Evolutionary conservation across 1,284 basidiomycete genomes (phyloP).

Genomic region (Cryptococcus sp.): DNA sequence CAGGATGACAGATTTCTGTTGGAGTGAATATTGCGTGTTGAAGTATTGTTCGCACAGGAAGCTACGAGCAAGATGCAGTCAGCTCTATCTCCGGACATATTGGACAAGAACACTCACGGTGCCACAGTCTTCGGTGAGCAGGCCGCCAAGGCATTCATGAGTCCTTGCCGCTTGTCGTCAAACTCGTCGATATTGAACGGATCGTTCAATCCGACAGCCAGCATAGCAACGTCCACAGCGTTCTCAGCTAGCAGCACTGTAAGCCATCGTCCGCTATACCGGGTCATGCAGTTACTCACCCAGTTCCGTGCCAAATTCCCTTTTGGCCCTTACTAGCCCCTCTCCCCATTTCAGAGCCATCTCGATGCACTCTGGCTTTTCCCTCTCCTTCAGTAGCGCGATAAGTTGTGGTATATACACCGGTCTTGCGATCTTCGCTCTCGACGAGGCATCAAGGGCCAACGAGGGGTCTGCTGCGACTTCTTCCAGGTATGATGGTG

Average conservation of each 20-base stretch:
- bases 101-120: conserved; percentile 62
- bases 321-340: conserved; percentile 76
- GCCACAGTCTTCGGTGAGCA: conserved; percentile 75
- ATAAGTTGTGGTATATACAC: conserved; percentile 81
- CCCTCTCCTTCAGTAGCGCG: conserved; percentile 67
- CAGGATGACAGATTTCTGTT: conserved; percentile 80
- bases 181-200: conserved; percentile 81
- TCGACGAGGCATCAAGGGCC: conserved; percentile 46
- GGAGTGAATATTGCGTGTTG: conserved; percentile 81
- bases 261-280: neutral
- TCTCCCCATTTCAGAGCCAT: conserved; percentile 76
- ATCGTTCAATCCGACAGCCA: conserved; percentile 74
- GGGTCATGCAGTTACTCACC: conserved; percentile 57
- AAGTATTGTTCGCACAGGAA: conserved; percentile 90
- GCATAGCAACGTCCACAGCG: conserved; percentile 75
- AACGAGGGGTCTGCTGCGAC: conserved; percentile 83
- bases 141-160: conserved; percentile 75
- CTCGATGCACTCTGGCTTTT: conserved; percentile 74
- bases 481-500: conserved; percentile 73
- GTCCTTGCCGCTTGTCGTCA: conserved; percentile 71
- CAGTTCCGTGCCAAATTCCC: conserved; percentile 78
- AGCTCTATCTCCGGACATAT: conserved; percentile 8
- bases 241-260: conserved; percentile 68
- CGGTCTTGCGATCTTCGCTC: conserved; percentile 68
- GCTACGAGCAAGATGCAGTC: conserved; percentile 53